A percentile compares a stretch with the other conserved stretches of the same genome.
Evolutionary conservation across 2,329 filamentous ascomycete species (phyloP).

Genomic region (Didymella glomerata): DNA sequence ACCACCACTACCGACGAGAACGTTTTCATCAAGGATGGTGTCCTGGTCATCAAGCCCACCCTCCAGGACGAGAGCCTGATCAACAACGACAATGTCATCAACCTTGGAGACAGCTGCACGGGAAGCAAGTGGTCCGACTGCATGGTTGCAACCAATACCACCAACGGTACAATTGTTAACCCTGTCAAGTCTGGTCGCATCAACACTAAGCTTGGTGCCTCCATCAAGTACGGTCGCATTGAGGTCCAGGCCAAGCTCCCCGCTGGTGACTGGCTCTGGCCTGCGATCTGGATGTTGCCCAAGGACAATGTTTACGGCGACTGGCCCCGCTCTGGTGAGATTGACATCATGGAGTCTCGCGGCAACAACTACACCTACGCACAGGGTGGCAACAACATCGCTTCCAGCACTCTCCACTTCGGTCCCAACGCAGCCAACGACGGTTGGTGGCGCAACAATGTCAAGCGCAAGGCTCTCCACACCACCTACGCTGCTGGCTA

Average conservation of each 20-base stretch:
- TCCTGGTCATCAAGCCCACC: slow-evolving; percentile 78
- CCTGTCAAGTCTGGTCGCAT: slow-evolving; percentile 81
- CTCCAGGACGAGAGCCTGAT: slow-evolving; percentile 74
- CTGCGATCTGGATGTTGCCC: slow-evolving; percentile 91
- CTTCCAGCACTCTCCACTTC: slow-evolving; percentile 83
- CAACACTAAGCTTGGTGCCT: slow-evolving; percentile 74
- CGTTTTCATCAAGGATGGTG: slow-evolving; percentile 73
- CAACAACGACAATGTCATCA: slow-evolving; percentile 70
- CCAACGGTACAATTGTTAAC: slow-evolving; percentile 78
- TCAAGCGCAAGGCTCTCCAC: slow-evolving; percentile 77
- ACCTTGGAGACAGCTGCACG: slow-evolving; percentile 75
- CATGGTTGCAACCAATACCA: slow-evolving; percentile 76
- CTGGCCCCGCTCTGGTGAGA: slow-evolving; percentile 84
- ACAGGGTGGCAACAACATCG: slow-evolving; percentile 82
- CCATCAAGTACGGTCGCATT: slow-evolving; percentile 81
- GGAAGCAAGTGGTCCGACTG: slow-evolving; percentile 68
- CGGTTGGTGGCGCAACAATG: slow-evolving; percentile 84
- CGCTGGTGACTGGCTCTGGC: slow-evolving; percentile 86
- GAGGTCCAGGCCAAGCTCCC: slow-evolving; percentile 82
- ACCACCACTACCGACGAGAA: slow-evolving; percentile 78
- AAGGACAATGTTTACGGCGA: slow-evolving; percentile 74
- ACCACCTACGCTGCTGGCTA: slow-evolving; percentile 74
- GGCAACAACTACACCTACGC: slow-evolving; percentile 82
- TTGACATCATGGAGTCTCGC: slow-evolving; percentile 81
- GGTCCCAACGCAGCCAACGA: slow-evolving; percentile 76